These are phyloP conservation scores for Tolypocladium tropicale DNA, from an alignment of 2,329 filamentous ascomycete genomes.

Conservation along the genomic window DNA sequence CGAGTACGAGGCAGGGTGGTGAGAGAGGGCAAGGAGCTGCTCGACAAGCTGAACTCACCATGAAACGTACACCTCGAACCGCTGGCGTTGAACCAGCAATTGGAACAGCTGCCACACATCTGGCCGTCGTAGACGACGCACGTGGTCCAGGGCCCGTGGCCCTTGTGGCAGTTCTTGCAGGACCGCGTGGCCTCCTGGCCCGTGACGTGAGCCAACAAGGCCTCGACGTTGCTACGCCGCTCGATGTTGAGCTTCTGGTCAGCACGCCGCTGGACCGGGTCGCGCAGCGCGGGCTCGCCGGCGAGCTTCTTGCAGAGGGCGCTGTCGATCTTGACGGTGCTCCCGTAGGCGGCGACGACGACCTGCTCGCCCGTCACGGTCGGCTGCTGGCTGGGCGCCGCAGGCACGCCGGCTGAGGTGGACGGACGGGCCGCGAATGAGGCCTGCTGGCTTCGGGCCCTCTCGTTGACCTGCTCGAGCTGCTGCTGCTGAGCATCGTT, in stretches of 20 bases:
- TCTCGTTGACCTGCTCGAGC: not conserved
- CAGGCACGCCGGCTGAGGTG: not conserved
- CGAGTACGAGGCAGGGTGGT: not conserved
- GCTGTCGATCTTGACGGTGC: slow-evolving; percentile 37
- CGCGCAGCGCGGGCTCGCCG: slow-evolving; percentile 35
- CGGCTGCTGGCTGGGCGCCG: not conserved
- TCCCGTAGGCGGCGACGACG: slow-evolving; percentile 36
- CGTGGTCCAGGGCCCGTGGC: slow-evolving; percentile 47
- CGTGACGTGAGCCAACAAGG: slow-evolving; percentile 46
- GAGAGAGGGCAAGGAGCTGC: not conserved
- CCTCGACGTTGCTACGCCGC: slow-evolving; percentile 51
- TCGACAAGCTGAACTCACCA: slow-evolving; percentile 28
- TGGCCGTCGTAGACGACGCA: slow-evolving; percentile 51
- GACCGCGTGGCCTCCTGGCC: slow-evolving; percentile 36
- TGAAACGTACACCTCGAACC: slow-evolving; percentile 51
- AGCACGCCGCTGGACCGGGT: slow-evolving; percentile 40
- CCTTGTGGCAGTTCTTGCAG: slow-evolving; percentile 51
- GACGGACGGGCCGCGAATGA: not conserved
- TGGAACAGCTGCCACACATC: slow-evolving; percentile 52
- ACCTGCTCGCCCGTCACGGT: slow-evolving; percentile 33
- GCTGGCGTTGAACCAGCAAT: slow-evolving; percentile 55
- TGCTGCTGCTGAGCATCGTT: not conserved
- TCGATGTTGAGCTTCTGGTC: slow-evolving; percentile 45
- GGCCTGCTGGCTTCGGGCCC: not conserved
- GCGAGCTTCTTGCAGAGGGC: slow-evolving; percentile 45